Percentiles rank a stretch among this genome's conserved stretches.
These are phyloP conservation scores for Hanseniaspora nectarophila DNA, from an alignment of 805 yeast species.

Conservation along the genomic window DNA sequence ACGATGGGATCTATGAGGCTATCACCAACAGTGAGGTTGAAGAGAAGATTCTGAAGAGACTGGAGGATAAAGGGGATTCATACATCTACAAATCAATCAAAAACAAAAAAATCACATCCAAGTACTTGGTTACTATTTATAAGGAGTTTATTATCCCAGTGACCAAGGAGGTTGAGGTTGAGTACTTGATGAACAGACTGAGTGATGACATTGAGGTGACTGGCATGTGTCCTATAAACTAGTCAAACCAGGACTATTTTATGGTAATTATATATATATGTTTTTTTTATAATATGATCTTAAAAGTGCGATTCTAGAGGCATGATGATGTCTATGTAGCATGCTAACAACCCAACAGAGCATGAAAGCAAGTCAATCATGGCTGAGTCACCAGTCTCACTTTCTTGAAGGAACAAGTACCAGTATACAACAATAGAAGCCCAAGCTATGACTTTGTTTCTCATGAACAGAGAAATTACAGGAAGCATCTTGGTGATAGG, in stretches of 20 bases:
- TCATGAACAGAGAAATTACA: conserved; percentile 59
- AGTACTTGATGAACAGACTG: conserved; percentile 71
- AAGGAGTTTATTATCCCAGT: conserved; percentile 82
- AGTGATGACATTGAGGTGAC: conserved; percentile 38
- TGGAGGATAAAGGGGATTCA: conserved; percentile 66
- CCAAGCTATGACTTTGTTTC: conserved; percentile 36
- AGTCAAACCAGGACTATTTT: too few relatives aligned
- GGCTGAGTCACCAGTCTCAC: conserved; percentile 30
- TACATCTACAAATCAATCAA: conserved; percentile 84
- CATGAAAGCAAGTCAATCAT: conserved; percentile 34
- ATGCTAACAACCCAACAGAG: conserved; percentile 38
- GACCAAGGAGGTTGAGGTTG: conserved; percentile 91
- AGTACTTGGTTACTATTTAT: conserved; percentile 69
- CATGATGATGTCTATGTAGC: conserved; percentile 43
- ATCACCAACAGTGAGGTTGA: conserved; percentile 87
- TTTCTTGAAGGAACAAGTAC: conserved; percentile 26
- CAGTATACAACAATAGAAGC: conserved; percentile 41
- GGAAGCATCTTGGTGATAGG: conserved; percentile 44
- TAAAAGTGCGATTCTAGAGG: conserved; percentile 14
- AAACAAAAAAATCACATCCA: conserved; percentile 68
- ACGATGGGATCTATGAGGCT: conserved; percentile 59
- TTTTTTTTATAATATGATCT: too few relatives aligned
- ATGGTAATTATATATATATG: too few relatives aligned
- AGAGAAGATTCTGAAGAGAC: conserved; percentile 63
- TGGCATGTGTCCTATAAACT: conserved; percentile 11